Evolutionary conservation across 2,329 filamentous ascomycete genomes (phyloP).

Genomic region (Hymenoscyphus linearis): DNA sequence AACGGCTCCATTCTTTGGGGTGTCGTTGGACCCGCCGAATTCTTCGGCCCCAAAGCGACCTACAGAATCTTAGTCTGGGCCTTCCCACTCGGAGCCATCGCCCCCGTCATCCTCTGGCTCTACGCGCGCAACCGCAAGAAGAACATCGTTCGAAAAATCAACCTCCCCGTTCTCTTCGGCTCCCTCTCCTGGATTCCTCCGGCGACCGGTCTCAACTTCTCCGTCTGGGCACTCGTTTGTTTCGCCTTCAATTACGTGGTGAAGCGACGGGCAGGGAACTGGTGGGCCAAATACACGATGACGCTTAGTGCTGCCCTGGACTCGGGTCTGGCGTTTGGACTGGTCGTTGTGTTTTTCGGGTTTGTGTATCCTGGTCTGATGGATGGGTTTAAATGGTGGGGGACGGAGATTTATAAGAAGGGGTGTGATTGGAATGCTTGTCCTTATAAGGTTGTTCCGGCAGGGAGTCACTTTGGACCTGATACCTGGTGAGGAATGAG

Average conservation of each 20-base stretch:
- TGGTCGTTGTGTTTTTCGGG: slow-evolving; percentile 79
- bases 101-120: slow-evolving; percentile 70
- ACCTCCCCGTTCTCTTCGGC: slow-evolving; percentile 77
- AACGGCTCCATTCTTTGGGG: slow-evolving; percentile 89
- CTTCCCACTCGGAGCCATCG: slow-evolving; percentile 69
- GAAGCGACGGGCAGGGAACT: slow-evolving; percentile 61
- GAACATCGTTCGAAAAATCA: slow-evolving; percentile 69
- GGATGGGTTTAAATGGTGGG: slow-evolving; percentile 77
- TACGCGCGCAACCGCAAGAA: slow-evolving; percentile 55
- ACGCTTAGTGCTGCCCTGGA: slow-evolving; percentile 78
- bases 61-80: slow-evolving; percentile 77
- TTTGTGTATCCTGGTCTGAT: slow-evolving; percentile 78
- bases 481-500: slow-evolving; percentile 41
- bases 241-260: slow-evolving; percentile 79
- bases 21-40: slow-evolving; percentile 74
- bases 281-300: slow-evolving; percentile 94
- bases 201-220: slow-evolving; percentile 81
- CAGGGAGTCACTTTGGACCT: slow-evolving; percentile 63
- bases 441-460: slow-evolving; percentile 57
- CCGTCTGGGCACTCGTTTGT: slow-evolving; percentile 79
- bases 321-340: slow-evolving; percentile 74
- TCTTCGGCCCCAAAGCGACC: slow-evolving; percentile 71
- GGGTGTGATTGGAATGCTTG: slow-evolving; percentile 85
- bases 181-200: slow-evolving; percentile 83
- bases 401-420: slow-evolving; percentile 77